Evolutionary conservation across 371 early-diverging fungal species (phyloP).

Genomic region (Mucor irregularis): DNA sequence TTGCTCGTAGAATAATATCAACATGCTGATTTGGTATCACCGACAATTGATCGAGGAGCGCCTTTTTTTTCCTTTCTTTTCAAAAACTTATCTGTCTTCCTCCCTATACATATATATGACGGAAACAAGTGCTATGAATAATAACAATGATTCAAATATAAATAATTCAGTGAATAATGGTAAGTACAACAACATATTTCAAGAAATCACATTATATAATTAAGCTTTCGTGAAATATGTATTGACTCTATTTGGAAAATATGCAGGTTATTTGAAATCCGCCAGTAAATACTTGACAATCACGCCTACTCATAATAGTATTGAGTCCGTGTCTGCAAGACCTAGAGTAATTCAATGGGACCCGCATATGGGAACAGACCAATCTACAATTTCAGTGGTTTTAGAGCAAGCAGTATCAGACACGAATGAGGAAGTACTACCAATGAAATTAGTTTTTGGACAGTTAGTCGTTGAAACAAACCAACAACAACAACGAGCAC

Average conservation of each 20-base stretch:
- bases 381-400: conserved; percentile 16
- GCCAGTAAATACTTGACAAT: neutral
- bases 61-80: neutral
- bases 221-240: neutral
- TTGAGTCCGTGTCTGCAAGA: neutral
- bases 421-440: neutral
- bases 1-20: conserved; percentile 1
- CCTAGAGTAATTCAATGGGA: conserved; percentile 25
- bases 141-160: neutral
- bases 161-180: neutral
- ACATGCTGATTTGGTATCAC: neutral
- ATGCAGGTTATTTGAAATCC: conserved; percentile 9
- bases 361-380: conserved; percentile 22
- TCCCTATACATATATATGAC: too few species aligned
- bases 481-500: conserved; percentile 18
- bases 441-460: conserved; percentile 21
- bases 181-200: too few species aligned
- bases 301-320: neutral
- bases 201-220: too few species aligned
- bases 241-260: neutral
- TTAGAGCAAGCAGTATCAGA: conserved; percentile 13
- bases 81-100: too few species aligned
- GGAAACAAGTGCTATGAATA: neutral
- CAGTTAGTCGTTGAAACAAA: conserved; percentile 19
- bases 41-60: neutral